phyloP scores from a whole-genome alignment of 2,329 filamentous ascomycete genomes.

The Cladosporium sp. region DNA sequence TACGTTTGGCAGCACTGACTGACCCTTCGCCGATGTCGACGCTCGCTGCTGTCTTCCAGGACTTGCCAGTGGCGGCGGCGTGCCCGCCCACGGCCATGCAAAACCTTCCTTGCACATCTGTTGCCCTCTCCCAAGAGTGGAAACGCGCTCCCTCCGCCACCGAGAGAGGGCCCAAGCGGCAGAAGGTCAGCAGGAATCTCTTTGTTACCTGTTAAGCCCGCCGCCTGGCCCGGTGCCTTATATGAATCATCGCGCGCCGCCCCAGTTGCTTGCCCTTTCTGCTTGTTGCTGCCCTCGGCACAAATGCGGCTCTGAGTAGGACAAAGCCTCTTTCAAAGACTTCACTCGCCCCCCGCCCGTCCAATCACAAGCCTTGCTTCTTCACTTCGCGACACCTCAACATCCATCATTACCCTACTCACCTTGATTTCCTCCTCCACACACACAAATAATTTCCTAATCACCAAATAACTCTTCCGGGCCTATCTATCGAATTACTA shows the following conservation, averaged over 20 bases:
- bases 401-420: not conserved
- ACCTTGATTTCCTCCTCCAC: not conserved
- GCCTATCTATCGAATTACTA: not conserved
- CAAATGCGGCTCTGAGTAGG: slow-evolving; percentile 8
- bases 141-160: not conserved
- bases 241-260: slow-evolving; percentile 10
- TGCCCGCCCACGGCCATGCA: not conserved
- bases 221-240: not conserved
- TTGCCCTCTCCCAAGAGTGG: not conserved
- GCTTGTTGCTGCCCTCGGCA: not conserved
- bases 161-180: slow-evolving; percentile 12
- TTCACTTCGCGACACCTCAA: slow-evolving; percentile 5
- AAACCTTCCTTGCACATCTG: not conserved
- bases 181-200: slow-evolving; percentile 9
- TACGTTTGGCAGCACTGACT: too few species aligned
- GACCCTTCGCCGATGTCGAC: not conserved
- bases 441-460: not conserved
- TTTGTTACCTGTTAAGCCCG: too few species aligned
- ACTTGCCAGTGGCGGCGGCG: not conserved
- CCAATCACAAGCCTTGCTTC: slow-evolving; percentile 10
- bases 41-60: not conserved
- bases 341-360: slow-evolving; percentile 3
- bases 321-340: slow-evolving; percentile 14
- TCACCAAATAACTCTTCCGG: too few species aligned
- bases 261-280: not conserved